A percentile compares a stretch with the other conserved stretches of the same genome.
phyloP scores from a whole-genome alignment of 1,284 basidiomycete genomes.

The Rhodotorula sp. region DNA sequence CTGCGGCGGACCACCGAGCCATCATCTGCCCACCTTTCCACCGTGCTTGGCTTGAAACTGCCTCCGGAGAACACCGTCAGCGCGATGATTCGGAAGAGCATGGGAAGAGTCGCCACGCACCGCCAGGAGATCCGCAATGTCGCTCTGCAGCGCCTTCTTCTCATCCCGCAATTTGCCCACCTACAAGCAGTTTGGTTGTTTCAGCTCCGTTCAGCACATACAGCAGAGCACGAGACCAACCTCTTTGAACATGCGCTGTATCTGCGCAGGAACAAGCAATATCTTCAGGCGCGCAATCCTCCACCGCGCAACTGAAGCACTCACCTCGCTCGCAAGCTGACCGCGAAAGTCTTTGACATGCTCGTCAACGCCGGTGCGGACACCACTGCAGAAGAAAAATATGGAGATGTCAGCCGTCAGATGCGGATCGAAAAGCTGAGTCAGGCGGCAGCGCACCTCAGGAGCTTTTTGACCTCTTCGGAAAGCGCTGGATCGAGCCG shows the following conservation, averaged over 20 bases:
- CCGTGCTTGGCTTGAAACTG: slow-evolving; percentile 31
- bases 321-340: slow-evolving; percentile 33
- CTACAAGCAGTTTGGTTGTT: neutral
- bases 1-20: too few relatives aligned
- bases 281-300: neutral
- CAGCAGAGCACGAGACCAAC: neutral
- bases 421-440: too few relatives aligned
- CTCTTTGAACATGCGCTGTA: slow-evolving; percentile 40
- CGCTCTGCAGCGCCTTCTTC: slow-evolving; percentile 31
- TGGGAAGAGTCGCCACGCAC: neutral
- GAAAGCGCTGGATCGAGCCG: slow-evolving; percentile 31
- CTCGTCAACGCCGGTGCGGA: slow-evolving; percentile 32
- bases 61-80: too few relatives aligned
- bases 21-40: slow-evolving; percentile 5
- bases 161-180: slow-evolving; percentile 38
- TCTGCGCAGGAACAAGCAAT: slow-evolving; percentile 1
- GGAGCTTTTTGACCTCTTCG: slow-evolving; percentile 29
- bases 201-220: too few relatives aligned
- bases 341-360: slow-evolving; percentile 36
- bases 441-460: slow-evolving; percentile 4
- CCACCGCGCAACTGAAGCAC: neutral
- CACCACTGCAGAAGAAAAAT: neutral
- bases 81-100: too few relatives aligned
- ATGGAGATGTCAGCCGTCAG: too few relatives aligned
- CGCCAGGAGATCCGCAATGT: slow-evolving; percentile 35